phyloP scores from a whole-genome alignment of 257 asterid genomes.

The Solanum megistacrolobum region DNA sequence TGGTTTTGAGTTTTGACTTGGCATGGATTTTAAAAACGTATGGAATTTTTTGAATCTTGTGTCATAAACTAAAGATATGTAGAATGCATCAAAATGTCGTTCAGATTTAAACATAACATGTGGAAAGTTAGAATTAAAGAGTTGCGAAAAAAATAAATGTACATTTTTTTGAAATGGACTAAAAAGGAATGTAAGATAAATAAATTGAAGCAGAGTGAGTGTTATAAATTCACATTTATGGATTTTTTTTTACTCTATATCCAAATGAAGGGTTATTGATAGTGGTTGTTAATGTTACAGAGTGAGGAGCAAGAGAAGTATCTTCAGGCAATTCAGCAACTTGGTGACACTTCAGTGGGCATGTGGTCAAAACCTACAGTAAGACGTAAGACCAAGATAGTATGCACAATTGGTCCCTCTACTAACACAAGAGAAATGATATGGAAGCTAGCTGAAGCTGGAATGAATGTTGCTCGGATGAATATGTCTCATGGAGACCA shows the following conservation, averaged over 20 bases:
- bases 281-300: constrained; percentile 21
- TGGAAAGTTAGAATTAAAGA: neutral
- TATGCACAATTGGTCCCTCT: constrained; percentile 97
- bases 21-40: neutral
- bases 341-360: constrained; percentile 41
- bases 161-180: neutral
- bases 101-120: neutral
- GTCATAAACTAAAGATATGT: neutral
- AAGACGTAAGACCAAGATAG: constrained; percentile 92
- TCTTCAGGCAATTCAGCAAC: constrained; percentile 48
- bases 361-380: constrained; percentile 74
- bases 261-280: neutral
- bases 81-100: neutral
- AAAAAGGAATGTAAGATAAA: neutral
- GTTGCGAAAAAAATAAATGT: neutral
- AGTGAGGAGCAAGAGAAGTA: constrained; percentile 40
- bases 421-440: constrained; percentile 86
- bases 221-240: neutral
- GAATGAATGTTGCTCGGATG: constrained; percentile 96
- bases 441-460: constrained; percentile 98
- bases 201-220: neutral
- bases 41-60: neutral
- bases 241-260: neutral
- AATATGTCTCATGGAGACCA: constrained; percentile 99
- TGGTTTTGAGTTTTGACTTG: neutral